Base-by-base conservation (phyloP, 1,284 basidiomycete genomes). In the Trichosporon sp. region DNA sequence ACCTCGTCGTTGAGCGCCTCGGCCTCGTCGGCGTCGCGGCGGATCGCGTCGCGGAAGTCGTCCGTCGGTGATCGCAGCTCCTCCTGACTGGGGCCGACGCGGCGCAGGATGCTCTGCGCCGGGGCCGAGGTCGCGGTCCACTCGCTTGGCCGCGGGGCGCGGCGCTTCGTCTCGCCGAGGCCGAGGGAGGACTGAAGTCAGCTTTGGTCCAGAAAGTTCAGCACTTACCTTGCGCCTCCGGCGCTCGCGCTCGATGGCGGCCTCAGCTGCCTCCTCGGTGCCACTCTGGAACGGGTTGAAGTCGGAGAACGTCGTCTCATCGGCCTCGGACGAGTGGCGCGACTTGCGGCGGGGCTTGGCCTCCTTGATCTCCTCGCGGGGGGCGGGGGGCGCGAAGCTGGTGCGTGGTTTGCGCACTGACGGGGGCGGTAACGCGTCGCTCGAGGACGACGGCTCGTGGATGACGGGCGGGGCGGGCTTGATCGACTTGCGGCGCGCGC, bases 311-410 rank as follows among this genome's bases (percentile, higher is more conserved):
- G 81, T 77, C 44, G 81, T 81, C 6, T 78, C 79, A 32, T 67
- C n/a, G 27, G 62, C 15, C 68, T 68, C 58, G 67, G 71, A 13
- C 73, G 77, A 23, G 76, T 78, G 44, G 68, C 75, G 62, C 5
- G 69, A 67, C 66, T 69, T 67, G 51, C 58, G 65, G 56, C 51
- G 63, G 12, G 70, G 42, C 62, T 70, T 75, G 44, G 60, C 12
- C 89, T 72, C 88, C 88, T 79, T 89, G 60, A 31, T 29, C 3
- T 92, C 89, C 73, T 87, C 89, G 79, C 88, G 88, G 66, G 91
- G 83, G 8, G 62, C 60, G 0, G 53, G 29, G 7, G 68, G 65
- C 53, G 60, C 27, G 34, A 67, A 56, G 35, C 62, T 58, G 9
- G 65, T 34, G 11, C 70, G 65, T 11, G 70, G 62, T 25, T 66